Evolutionary conservation across 371 early-diverging fungal genomes (phyloP).

Genomic region (Syncephalastrum racemosum): DNA sequence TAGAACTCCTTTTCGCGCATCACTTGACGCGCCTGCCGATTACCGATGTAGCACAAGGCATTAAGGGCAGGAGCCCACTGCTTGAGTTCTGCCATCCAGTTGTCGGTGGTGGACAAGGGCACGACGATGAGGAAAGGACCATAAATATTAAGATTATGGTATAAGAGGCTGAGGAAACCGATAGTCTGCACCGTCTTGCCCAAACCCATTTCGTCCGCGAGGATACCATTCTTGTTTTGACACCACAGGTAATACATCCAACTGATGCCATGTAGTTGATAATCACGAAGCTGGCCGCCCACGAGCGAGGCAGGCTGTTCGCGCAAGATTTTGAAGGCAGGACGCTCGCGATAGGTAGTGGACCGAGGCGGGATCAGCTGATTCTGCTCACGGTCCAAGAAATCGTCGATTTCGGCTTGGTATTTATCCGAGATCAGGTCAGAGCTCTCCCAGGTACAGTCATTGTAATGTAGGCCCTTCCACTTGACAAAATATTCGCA

Average conservation of each 20-base stretch:
- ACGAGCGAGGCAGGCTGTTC: slow-evolving; percentile 82
- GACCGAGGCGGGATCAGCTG: slow-evolving; percentile 72
- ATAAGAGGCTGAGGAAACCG: slow-evolving; percentile 93
- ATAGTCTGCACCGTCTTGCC: slow-evolving; percentile 99
- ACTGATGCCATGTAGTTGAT: slow-evolving; percentile 96
- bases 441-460: slow-evolving; percentile 90
- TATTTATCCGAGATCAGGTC: slow-evolving; percentile 61
- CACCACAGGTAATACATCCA: slow-evolving; percentile 99
- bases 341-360: slow-evolving; percentile 58
- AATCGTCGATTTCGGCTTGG: slow-evolving; percentile 83
- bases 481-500: slow-evolving; percentile 92
- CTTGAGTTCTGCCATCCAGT: slow-evolving; percentile 93
- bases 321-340: slow-evolving; percentile 72
- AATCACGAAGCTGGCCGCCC: slow-evolving; percentile 95
- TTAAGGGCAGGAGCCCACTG: slow-evolving; percentile 96
- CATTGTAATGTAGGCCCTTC: slow-evolving; percentile 84
- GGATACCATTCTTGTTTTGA: slow-evolving; percentile 91
- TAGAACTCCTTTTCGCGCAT: slow-evolving; percentile 95
- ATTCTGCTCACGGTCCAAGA: slow-evolving; percentile 76
- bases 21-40: slow-evolving; percentile 73
- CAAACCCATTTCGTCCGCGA: slow-evolving; percentile 95
- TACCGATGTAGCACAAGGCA: slow-evolving; percentile 87
- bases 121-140: slow-evolving; percentile 97
- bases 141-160: slow-evolving; percentile 77
- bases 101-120: slow-evolving; percentile 91